Percentiles rank a stretch among this genome's conserved stretches.
Evolutionary conservation across 2,329 filamentous ascomycete genomes (phyloP).

Genomic region (Neocucurbitaria cava): DNA sequence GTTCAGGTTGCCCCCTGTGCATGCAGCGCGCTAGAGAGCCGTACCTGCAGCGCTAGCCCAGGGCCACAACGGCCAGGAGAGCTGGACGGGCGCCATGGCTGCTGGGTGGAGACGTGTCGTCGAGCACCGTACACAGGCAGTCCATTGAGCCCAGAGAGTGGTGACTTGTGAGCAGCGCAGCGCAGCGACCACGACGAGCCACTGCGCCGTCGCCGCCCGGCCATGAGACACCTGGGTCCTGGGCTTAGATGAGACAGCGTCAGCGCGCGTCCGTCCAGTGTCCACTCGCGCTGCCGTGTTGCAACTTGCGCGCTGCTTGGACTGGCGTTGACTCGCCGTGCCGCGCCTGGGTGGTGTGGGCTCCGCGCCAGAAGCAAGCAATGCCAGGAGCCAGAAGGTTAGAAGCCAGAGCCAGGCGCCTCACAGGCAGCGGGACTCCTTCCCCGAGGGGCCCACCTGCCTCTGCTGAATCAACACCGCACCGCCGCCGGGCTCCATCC

Average conservation of each 20-base stretch:
- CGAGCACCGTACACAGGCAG: too few species aligned
- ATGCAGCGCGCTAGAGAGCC: conserved; percentile 12
- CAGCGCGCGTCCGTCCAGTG: conserved; percentile 22
- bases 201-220: not conserved
- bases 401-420: conserved; percentile 19
- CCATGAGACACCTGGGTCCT: conserved; percentile 5
- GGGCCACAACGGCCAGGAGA: conserved; percentile 8
- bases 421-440: conserved; percentile 37
- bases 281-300: conserved; percentile 9
- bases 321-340: conserved; percentile 27
- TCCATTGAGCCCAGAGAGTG: too few species aligned
- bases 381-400: conserved; percentile 31
- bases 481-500: conserved; percentile 13
- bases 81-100: not conserved
- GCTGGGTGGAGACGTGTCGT: not conserved
- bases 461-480: conserved; percentile 23
- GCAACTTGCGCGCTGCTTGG: conserved; percentile 8
- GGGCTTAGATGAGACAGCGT: conserved; percentile 42
- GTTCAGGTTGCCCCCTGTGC: conserved; percentile 24
- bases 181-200: conserved; percentile 4
- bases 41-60: conserved; percentile 32
- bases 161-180: too few species aligned
- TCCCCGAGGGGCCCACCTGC: conserved; percentile 43
- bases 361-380: conserved; percentile 39
- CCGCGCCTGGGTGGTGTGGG: conserved; percentile 22